A percentile compares a stretch with the other conserved stretches of the same genome.
Evolutionary conservation across 257 asterid genomes (phyloP).

Genomic region (Anisodus tanguticus): DNA sequence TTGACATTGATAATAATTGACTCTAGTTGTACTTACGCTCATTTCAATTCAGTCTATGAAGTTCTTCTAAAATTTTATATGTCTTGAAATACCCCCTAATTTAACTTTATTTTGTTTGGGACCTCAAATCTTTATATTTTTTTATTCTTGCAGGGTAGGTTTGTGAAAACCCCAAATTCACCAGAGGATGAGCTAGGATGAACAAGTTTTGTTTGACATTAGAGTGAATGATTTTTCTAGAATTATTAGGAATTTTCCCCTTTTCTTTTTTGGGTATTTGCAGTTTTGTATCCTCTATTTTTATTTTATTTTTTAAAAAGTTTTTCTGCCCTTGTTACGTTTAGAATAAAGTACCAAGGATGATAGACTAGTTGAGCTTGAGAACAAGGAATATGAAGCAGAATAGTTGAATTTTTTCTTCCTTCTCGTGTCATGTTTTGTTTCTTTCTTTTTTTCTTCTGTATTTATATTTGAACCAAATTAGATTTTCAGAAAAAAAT

Average conservation of each 20-base stretch:
- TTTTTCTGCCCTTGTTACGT: conserved; percentile 26
- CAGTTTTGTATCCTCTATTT: neutral
- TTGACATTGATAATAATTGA: no score
- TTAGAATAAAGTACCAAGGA: conserved; percentile 33
- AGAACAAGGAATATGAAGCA: conserved; percentile 26
- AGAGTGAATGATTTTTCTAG: neutral
- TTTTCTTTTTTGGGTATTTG: neutral
- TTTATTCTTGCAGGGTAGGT: conserved; percentile 9
- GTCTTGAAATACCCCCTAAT: neutral
- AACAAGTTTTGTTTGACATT: no score
- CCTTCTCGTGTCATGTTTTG: neutral
- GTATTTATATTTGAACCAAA: neutral
- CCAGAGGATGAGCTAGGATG: conserved; percentile 25
- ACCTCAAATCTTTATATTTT: neutral
- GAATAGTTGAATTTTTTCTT: conserved; percentile 27
- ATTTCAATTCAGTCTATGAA: neutral
- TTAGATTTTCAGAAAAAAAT: neutral
- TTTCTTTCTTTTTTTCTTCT: neutral
- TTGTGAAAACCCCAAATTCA: conserved; percentile 26
- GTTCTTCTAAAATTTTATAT: neutral
- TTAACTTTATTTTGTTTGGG: neutral
- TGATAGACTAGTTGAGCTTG: conserved; percentile 33
- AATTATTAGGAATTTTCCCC: neutral
- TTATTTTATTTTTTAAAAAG: neutral
- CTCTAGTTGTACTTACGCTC: neutral